phyloP scores from a whole-genome alignment of 2,329 filamentous ascomycete species.

The Colletotrichum paranaense region DNA sequence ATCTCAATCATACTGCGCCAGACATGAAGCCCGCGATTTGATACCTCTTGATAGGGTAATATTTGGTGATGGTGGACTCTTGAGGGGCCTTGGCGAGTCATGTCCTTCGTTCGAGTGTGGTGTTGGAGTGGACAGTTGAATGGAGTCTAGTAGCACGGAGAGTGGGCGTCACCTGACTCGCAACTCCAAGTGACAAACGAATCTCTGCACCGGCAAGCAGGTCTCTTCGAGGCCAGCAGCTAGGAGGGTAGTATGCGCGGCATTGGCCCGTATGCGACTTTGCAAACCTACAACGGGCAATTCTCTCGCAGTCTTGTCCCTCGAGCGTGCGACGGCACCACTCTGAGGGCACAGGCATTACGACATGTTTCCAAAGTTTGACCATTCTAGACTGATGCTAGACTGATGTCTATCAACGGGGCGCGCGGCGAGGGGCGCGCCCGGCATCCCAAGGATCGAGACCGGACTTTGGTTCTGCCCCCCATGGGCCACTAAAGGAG shows the following conservation, averaged over 20 bases:
- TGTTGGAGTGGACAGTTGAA: background rate
- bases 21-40: background rate
- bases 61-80: background rate
- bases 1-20: conserved; percentile 4
- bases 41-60: conserved; percentile 5
- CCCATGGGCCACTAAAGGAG: background rate
- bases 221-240: no score
- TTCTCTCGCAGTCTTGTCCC: no score
- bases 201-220: background rate
- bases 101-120: background rate
- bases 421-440: background rate
- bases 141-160: background rate
- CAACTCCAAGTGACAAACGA: background rate
- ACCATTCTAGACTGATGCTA: background rate
- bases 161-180: conserved; percentile 15
- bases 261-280: no score
- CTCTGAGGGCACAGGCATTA: background rate
- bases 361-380: background rate
- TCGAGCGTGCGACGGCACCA: no score
- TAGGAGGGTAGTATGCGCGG: no score
- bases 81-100: background rate
- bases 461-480: background rate
- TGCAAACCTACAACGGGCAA: no score
- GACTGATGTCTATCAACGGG: conserved; percentile 10
- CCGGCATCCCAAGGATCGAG: background rate